Conservation (phyloP, 768 basidiomycete genomes). For the Boletus pseudopeckii region DNA sequence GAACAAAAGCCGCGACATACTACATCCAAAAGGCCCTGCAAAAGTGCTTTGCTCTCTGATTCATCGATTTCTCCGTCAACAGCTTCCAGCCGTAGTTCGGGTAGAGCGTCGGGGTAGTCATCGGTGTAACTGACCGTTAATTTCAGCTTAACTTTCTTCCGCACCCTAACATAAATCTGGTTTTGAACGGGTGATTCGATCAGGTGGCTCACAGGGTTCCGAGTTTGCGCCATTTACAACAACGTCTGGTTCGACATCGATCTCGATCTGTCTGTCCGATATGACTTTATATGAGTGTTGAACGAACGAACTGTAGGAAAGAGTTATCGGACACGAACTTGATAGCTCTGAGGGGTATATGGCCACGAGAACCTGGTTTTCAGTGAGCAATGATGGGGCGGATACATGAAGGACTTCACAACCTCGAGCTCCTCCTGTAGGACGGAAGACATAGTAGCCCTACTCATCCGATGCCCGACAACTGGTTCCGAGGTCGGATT, state of each 20-base stretch:
- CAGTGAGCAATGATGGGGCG: constrained; percentile 8
- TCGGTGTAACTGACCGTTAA: constrained; percentile 76
- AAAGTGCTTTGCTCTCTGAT: constrained; percentile 49
- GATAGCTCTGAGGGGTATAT: constrained; percentile 94
- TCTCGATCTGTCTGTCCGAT: constrained; percentile 76
- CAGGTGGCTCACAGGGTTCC: constrained; percentile 47
- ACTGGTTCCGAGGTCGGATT: constrained; percentile 16
- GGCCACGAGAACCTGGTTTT: constrained; percentile 78
- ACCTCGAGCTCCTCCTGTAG: constrained; percentile 93
- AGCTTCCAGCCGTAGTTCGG: constrained; percentile 63
- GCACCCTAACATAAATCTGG: constrained; percentile 9
- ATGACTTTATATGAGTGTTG: constrained; percentile 65
- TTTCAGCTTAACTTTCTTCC: constrained; percentile 64
- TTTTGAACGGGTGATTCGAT: not conserved
- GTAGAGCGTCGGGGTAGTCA: constrained; percentile 81
- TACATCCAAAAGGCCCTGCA: constrained; percentile 54
- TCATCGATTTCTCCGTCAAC: constrained; percentile 65
- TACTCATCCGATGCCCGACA: constrained; percentile 26
- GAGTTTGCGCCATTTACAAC: constrained; percentile 46
- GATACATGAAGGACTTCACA: constrained; percentile 12
- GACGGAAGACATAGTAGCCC: constrained; percentile 48
- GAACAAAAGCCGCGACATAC: constrained; percentile 36
- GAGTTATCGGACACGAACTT: constrained; percentile 59
- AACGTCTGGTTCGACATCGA: constrained; percentile 87
- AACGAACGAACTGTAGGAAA: constrained; percentile 37